Conservation (phyloP, 768 basidiomycete species). For the Suillus placidus region DNA sequence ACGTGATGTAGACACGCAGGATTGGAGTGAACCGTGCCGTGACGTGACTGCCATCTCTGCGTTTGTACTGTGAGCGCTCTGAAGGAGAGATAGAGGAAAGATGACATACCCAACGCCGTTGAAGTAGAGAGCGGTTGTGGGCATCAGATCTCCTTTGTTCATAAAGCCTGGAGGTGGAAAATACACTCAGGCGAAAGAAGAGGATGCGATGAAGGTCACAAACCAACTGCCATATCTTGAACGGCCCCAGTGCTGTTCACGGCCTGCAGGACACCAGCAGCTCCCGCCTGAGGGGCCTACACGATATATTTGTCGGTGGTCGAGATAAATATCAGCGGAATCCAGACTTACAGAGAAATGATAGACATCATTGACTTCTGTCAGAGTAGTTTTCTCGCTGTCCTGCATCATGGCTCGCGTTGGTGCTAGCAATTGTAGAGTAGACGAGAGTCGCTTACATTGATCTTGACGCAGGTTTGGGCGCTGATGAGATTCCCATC, state of each 20-base stretch:
- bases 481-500: not conserved
- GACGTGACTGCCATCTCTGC: not conserved
- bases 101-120: not conserved
- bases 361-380: not conserved
- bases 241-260: not conserved
- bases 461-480: not conserved
- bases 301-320: not conserved
- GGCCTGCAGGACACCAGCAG: not conserved
- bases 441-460: not conserved
- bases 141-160: not conserved
- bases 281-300: not conserved
- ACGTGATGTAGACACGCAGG: slow-evolving; percentile 2
- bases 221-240: not conserved
- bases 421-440: not conserved
- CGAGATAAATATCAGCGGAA: not conserved
- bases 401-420: not conserved
- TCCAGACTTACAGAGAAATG: not conserved
- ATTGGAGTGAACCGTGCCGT: not conserved
- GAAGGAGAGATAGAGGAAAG: not conserved
- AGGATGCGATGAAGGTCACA: not conserved
- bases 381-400: not conserved
- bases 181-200: not conserved
- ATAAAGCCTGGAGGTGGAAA: not conserved
- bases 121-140: not conserved
- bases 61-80: not conserved